Conservation (phyloP, 176 grass and related monocot genomes). For the Oryza nivara region DNA sequence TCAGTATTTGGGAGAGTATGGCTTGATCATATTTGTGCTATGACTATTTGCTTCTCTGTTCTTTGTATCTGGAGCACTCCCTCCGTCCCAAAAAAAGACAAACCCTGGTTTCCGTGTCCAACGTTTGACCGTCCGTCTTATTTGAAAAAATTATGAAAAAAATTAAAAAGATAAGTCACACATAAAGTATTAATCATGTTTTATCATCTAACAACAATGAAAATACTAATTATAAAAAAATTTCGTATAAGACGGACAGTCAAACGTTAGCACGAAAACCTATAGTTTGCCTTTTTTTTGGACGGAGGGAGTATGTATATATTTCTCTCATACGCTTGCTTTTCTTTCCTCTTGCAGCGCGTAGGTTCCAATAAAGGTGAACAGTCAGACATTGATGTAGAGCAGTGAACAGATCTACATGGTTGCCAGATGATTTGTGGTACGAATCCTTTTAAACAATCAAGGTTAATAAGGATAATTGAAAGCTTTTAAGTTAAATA, state of each 20-base stretch:
- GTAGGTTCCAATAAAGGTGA: constrained; percentile 36
- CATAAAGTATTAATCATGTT: too few relatives aligned
- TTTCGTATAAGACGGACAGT: too few relatives aligned
- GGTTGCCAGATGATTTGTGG: constrained; percentile 3
- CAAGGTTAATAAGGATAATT: neutral
- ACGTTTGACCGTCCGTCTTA: too few relatives aligned
- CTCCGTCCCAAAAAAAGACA: too few relatives aligned
- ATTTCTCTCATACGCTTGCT: neutral
- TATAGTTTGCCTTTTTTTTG: too few relatives aligned
- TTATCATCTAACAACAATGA: too few relatives aligned
- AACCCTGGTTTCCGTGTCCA: too few relatives aligned
- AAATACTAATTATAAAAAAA: too few relatives aligned
- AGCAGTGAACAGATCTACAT: constrained; percentile 38
- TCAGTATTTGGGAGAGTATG: constrained; percentile 9
- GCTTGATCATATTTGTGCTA: neutral
- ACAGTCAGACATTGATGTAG: constrained; percentile 24
- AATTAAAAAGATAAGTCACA: too few relatives aligned
- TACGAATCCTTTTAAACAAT: constrained; percentile 25
- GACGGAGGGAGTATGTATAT: neutral
- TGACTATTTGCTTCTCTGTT: constrained; percentile 6
- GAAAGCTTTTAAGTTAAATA: neutral
- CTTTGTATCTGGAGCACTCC: neutral
- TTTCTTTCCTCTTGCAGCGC: constrained; percentile 48
- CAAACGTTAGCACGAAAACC: too few relatives aligned
- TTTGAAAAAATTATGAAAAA: too few relatives aligned